Conservation (phyloP, 768 basidiomycete genomes). For the Boletus vermiculosoides region DNA sequence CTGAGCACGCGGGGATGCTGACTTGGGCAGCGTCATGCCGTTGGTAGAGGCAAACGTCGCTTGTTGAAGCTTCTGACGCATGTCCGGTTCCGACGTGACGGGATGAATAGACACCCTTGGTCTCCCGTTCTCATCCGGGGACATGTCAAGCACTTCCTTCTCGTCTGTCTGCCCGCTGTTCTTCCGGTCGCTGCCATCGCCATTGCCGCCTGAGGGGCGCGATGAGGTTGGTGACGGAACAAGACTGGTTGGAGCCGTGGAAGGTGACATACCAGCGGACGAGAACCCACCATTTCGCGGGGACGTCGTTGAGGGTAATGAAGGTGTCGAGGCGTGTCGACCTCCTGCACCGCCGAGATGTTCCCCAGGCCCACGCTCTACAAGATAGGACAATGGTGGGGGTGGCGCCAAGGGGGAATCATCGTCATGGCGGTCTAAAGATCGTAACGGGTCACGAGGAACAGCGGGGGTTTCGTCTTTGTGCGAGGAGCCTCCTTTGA, state of each 20-base stretch:
- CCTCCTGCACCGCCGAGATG: constrained; percentile 40
- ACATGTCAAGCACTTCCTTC: constrained; percentile 35
- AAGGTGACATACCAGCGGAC: constrained; percentile 66
- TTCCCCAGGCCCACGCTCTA: constrained; percentile 54
- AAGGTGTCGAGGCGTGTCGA: constrained; percentile 69
- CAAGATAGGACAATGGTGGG: constrained; percentile 87
- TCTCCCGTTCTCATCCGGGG: constrained; percentile 35
- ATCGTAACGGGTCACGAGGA: constrained; percentile 39
- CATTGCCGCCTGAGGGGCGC: constrained; percentile 57
- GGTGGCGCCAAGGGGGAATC: constrained; percentile 83
- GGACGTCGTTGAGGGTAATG: constrained; percentile 58
- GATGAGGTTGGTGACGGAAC: constrained; percentile 76
- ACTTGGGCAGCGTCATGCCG: constrained; percentile 30
- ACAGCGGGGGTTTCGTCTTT: constrained; percentile 31
- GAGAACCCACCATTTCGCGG: constrained; percentile 52
- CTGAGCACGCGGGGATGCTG: constrained; percentile 14
- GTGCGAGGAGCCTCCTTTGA: constrained; percentile 57
- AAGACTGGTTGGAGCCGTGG: constrained; percentile 72
- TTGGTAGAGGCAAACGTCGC: constrained; percentile 34
- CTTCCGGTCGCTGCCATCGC: constrained; percentile 47
- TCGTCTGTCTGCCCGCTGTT: constrained; percentile 45
- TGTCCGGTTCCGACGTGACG: constrained; percentile 60
- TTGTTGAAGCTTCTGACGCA: constrained; percentile 48
- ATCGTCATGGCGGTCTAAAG: constrained; percentile 51
- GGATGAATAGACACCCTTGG: constrained; percentile 47